Conservation (phyloP, 2,329 filamentous ascomycete genomes). For the Ophiosphaerella herpotricha region DNA sequence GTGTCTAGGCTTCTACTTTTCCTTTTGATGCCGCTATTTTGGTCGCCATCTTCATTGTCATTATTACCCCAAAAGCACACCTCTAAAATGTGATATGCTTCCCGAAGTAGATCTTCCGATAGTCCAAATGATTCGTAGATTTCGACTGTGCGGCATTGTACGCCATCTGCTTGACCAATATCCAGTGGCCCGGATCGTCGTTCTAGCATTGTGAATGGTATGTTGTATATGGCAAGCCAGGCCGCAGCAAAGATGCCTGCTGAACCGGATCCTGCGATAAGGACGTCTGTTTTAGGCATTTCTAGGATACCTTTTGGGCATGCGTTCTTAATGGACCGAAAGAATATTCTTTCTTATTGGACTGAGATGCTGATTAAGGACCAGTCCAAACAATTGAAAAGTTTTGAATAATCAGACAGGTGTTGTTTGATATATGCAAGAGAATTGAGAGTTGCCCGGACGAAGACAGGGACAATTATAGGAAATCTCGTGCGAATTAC, state of each 20-base stretch:
- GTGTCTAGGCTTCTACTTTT: constrained; percentile 58
- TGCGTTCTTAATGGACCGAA: no score
- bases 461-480: not conserved
- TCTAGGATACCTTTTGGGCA: not conserved
- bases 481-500: not conserved
- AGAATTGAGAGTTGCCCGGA: not conserved
- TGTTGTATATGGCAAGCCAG: constrained; percentile 64
- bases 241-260: constrained; percentile 65
- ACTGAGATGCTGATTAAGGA: no score
- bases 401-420: no score
- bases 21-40: constrained; percentile 45
- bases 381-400: no score
- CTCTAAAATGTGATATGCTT: constrained; percentile 70
- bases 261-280: constrained; percentile 66
- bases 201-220: constrained; percentile 64
- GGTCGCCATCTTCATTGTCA: constrained; percentile 13
- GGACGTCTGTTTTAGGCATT: constrained; percentile 53
- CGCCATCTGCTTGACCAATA: constrained; percentile 66
- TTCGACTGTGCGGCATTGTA: constrained; percentile 70
- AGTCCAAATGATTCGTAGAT: constrained; percentile 76
- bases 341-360: no score
- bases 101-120: constrained; percentile 64
- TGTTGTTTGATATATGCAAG: no score
- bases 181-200: constrained; percentile 58
- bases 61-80: constrained; percentile 56